Evolutionary conservation across 1,284 basidiomycete species (phyloP).

Genomic region (Phaffia rhodozyma): DNA sequence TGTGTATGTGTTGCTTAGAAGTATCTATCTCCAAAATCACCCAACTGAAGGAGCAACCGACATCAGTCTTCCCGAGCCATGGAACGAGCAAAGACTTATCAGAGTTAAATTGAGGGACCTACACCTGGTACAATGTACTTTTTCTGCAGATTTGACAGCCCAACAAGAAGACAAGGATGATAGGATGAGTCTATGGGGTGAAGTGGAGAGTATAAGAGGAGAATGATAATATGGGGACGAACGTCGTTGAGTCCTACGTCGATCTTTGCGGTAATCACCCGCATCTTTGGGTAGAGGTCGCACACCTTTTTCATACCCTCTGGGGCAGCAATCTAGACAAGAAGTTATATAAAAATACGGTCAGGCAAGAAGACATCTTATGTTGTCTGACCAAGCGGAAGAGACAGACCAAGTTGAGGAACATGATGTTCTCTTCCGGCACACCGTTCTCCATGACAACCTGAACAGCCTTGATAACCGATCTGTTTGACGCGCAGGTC

Average conservation of each 20-base stretch:
- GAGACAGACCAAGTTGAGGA: slow-evolving; percentile 73
- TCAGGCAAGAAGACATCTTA: neutral
- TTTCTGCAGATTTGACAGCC: neutral
- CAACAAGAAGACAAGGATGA: neutral
- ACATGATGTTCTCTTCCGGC: slow-evolving; percentile 68
- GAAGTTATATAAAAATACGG: neutral
- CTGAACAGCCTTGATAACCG: slow-evolving; percentile 94
- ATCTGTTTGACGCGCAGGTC: slow-evolving; percentile 62
- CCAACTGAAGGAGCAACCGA: slow-evolving; percentile 65
- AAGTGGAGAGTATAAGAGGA: neutral
- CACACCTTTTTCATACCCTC: slow-evolving; percentile 81
- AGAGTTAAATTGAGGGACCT: too few species aligned
- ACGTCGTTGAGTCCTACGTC: slow-evolving; percentile 80
- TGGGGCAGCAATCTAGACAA: slow-evolving; percentile 65
- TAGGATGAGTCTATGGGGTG: neutral
- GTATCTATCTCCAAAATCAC: slow-evolving; percentile 74
- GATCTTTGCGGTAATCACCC: slow-evolving; percentile 95
- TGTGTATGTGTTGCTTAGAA: neutral
- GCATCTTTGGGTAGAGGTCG: slow-evolving; percentile 62
- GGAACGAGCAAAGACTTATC: too few species aligned
- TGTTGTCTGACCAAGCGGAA: neutral
- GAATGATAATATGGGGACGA: slow-evolving; percentile 21
- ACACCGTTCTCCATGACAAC: slow-evolving; percentile 85
- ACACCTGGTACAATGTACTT: slow-evolving; percentile 39
- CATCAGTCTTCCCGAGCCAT: slow-evolving; percentile 16